phyloP scores from a whole-genome alignment of 2,329 filamentous ascomycete genomes.

The Cladophialophora exuberans region DNA sequence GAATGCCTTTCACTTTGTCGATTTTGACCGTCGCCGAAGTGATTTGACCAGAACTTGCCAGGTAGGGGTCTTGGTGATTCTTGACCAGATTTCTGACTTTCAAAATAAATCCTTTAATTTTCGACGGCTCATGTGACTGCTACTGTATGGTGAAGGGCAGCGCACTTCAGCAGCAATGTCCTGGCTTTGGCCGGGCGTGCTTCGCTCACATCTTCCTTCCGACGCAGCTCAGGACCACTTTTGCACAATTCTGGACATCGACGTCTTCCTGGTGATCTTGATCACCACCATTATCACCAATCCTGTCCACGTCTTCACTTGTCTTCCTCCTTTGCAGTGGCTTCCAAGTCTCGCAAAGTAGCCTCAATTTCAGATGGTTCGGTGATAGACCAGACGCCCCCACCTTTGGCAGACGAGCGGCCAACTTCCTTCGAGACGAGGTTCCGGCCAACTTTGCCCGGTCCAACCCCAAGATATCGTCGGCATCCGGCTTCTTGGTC shows the following conservation, averaged over 20 bases:
- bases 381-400: conserved; percentile 89
- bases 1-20: conserved; percentile 17
- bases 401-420: conserved; percentile 78
- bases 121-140: conserved; percentile 12
- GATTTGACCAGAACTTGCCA: conserved; percentile 14
- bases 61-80: conserved; percentile 26
- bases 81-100: conserved; percentile 3
- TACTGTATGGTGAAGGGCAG: background rate
- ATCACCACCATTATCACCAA: no score
- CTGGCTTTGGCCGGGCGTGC: no score
- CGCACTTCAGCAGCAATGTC: background rate
- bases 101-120: conserved; percentile 17
- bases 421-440: conserved; percentile 94
- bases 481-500: conserved; percentile 80
- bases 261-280: no score
- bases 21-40: conserved; percentile 10
- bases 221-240: no score
- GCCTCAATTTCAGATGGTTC: conserved; percentile 73
- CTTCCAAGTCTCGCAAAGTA: conserved; percentile 30
- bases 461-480: conserved; percentile 89
- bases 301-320: background rate
- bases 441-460: conserved; percentile 90
- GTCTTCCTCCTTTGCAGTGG: conserved; percentile 24
- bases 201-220: no score
- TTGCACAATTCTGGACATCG: no score